Conservation (phyloP, 106 monocot genomes). For the Acorus gramineus region DNA sequence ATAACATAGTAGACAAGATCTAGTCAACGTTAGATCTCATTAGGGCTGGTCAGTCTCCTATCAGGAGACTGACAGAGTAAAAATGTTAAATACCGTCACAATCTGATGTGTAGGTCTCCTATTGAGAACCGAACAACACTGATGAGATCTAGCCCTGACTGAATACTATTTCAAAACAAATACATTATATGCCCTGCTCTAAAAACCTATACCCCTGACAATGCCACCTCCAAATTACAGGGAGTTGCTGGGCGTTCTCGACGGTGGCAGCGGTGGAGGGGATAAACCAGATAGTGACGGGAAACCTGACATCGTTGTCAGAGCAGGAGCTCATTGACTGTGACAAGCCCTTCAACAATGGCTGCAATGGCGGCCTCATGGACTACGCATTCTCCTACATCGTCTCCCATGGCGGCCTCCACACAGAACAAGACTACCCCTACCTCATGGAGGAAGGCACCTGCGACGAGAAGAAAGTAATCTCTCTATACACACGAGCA, state of each 20-base stretch:
- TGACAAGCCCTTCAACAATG: slow-evolving; percentile 25
- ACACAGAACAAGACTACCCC: slow-evolving; percentile 41
- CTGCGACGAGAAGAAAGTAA: slow-evolving; percentile 28
- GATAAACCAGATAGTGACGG: slow-evolving; percentile 45
- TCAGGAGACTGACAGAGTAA: too few relatives aligned
- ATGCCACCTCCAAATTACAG: slow-evolving; percentile 3
- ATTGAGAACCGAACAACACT: too few relatives aligned
- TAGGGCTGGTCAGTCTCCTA: too few relatives aligned
- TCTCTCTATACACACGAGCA: not conserved
- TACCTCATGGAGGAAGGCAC: slow-evolving; percentile 39
- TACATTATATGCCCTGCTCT: too few relatives aligned
- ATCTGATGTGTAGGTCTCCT: too few relatives aligned
- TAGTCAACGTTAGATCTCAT: too few relatives aligned
- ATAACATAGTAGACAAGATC: not conserved
- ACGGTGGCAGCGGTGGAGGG: slow-evolving; percentile 42
- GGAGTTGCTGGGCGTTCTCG: slow-evolving; percentile 54
- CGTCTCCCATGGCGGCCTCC: slow-evolving; percentile 21
- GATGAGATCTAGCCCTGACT: too few relatives aligned
- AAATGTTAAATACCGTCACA: too few relatives aligned
- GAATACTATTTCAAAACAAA: too few relatives aligned
- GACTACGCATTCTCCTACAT: slow-evolving; percentile 37
- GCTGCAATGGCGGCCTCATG: slow-evolving; percentile 43
- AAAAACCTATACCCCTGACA: too few relatives aligned
- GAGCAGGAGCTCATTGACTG: slow-evolving; percentile 49
- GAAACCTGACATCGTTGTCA: slow-evolving; percentile 30